phyloP scores from a whole-genome alignment of 768 basidiomycete genomes.

The Fomitopsis serialis region DNA sequence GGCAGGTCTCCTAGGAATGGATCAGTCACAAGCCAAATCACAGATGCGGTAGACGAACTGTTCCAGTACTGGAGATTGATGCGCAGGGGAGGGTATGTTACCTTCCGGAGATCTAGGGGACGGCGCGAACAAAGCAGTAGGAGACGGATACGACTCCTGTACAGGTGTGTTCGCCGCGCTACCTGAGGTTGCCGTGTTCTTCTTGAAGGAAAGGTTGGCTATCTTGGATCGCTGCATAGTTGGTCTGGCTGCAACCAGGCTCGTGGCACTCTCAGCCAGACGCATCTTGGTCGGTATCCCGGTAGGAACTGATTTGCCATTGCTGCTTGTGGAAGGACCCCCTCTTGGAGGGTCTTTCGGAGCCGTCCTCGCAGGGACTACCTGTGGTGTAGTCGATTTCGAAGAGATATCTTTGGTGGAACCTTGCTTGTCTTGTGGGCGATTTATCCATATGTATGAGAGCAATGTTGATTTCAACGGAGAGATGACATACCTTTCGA shows the following conservation, averaged over 20 bases:
- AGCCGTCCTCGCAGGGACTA: too few relatives aligned
- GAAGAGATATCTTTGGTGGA: too few relatives aligned
- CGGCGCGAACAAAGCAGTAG: neutral
- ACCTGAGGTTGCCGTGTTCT: constrained; percentile 5
- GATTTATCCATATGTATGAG: neutral
- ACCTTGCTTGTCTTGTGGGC: neutral
- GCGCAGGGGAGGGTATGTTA: neutral
- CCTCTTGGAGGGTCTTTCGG: neutral
- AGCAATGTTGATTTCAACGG: neutral
- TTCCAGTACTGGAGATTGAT: neutral
- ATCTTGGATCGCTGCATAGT: neutral
- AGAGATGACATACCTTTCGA: neutral
- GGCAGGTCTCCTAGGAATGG: neutral
- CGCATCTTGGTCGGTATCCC: constrained; percentile 15
- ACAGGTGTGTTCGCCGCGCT: neutral
- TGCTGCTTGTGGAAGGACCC: neutral
- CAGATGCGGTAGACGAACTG: neutral
- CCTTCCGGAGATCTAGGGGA: constrained; percentile 2
- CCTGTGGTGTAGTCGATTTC: too few relatives aligned
- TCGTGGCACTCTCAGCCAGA: constrained; percentile 9
- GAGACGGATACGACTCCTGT: neutral
- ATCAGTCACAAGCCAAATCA: neutral
- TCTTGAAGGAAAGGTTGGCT: constrained; percentile 12
- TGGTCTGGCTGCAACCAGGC: neutral
- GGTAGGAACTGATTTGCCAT: neutral